phyloP scores from a whole-genome alignment of 768 basidiomycete genomes.

The Gelatoporia subvermispora region DNA sequence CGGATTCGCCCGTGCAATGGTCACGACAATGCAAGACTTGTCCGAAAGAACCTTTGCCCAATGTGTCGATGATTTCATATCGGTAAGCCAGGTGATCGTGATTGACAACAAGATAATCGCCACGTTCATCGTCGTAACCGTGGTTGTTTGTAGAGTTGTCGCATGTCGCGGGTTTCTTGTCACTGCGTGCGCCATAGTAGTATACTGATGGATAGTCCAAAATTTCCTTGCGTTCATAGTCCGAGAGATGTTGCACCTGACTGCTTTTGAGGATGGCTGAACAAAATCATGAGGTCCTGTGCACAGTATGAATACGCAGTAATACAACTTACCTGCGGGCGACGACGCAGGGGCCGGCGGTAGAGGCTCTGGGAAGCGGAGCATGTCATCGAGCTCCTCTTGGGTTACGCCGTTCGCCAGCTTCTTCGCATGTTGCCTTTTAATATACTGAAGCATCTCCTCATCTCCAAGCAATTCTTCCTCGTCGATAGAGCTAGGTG shows the following conservation, averaged over 20 bases:
- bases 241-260: slow-evolving; percentile 70
- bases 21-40: slow-evolving; percentile 96
- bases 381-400: slow-evolving; percentile 80
- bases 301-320: background rate
- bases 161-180: slow-evolving; percentile 76
- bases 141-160: slow-evolving; percentile 80
- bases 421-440: slow-evolving; percentile 85
- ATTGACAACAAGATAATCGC: slow-evolving; percentile 88
- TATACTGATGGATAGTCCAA: slow-evolving; percentile 83
- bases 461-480: slow-evolving; percentile 89
- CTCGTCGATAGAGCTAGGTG: slow-evolving; percentile 72
- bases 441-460: slow-evolving; percentile 94
- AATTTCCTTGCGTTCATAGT: slow-evolving; percentile 89
- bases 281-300: slow-evolving; percentile 11
- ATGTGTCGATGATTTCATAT: slow-evolving; percentile 89
- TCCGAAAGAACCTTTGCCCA: slow-evolving; percentile 98
- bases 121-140: slow-evolving; percentile 97
- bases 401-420: slow-evolving; percentile 78
- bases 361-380: slow-evolving; percentile 90
- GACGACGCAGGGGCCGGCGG: slow-evolving; percentile 61
- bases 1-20: slow-evolving; percentile 91
- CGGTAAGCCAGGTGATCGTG: slow-evolving; percentile 94
- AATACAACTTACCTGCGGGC: slow-evolving; percentile 57
- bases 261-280: slow-evolving; percentile 62
- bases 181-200: slow-evolving; percentile 71